Evolutionary conservation across 2,329 filamentous ascomycete genomes (phyloP), one percentile per base, ranked within the genome.

Genomic region (Thyridium curvatum): DNA sequence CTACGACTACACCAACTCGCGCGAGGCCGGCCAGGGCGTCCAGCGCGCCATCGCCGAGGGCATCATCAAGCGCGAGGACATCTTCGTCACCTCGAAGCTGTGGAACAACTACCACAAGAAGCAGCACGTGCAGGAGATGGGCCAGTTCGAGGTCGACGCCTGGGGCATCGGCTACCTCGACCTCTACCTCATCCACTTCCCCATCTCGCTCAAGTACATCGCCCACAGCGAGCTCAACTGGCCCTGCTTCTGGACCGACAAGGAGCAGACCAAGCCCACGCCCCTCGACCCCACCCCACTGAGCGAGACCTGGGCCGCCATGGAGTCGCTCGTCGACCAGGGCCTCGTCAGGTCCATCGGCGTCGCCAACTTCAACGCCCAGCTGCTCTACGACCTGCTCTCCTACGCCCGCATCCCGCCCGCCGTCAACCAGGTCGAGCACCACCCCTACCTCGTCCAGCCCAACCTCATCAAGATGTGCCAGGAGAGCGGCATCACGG

Each of bases 171-270:
- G 81, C 42, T 85, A 86, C 54, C 65, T 86, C 41, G 82, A 86
- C 54, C 65, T 86, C 10, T 84, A 75, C 56, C 67, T 86, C 41
- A 84, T 86, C 54, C 81, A 85, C 60, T 86, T 69, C 56, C 68
- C 67, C 43, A 59, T 67, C 43, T 54, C 65, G 3, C 57, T 65
- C 30, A 54, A 67, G 52, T 67, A 65, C 54, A 64, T 69, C 39
- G 59, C 61, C 32, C 61, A 61, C 37, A 57, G 61, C 38, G 53
- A 62, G 46, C 52, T 65, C 39, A 52, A 55, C 34, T 68, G 53
- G 46, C 65, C 53, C 45, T 61, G 60, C 45, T 60, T 60, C 43
- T 67, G 59, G 51, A 52, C 51, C 45, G 59, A 77, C 48, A 67
- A 65, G 26, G 60, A 52, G 39, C 58, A 64, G 42, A 58, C 62